Evolutionary conservation across 306 rosid species (phyloP).

Genomic region (Gastrolobium villosum): DNA sequence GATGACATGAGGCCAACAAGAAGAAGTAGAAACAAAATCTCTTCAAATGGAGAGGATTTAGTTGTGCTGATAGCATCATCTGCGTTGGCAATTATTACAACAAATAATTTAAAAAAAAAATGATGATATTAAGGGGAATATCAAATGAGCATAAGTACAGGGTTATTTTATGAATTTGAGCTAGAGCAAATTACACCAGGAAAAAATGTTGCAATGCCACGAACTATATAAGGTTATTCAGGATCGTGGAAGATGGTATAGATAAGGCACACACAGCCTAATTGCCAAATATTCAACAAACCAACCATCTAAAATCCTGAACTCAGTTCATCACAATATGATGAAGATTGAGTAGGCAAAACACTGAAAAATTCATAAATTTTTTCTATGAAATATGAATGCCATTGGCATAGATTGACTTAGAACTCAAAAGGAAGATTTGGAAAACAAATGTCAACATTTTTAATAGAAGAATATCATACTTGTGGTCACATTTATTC

Average conservation of each 20-base stretch:
- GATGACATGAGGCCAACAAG: slow-evolving; percentile 86
- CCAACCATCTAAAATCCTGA: slow-evolving; percentile 16
- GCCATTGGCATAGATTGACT: slow-evolving; percentile 11
- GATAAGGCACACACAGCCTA: slow-evolving; percentile 25
- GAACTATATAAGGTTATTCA: slow-evolving; percentile 19
- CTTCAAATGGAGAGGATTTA: slow-evolving; percentile 66
- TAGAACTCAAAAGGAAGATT: slow-evolving; percentile 13
- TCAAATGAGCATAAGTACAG: slow-evolving; percentile 28
- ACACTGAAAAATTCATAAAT: slow-evolving; percentile 24
- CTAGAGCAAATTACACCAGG: slow-evolving; percentile 32
- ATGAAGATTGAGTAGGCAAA: slow-evolving; percentile 35
- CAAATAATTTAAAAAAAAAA: slow-evolving; percentile 34
- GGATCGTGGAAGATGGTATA: slow-evolving; percentile 32
- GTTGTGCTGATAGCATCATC: slow-evolving; percentile 58
- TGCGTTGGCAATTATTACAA: slow-evolving; percentile 55
- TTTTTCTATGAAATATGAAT: slow-evolving; percentile 14
- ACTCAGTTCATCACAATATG: not conserved
- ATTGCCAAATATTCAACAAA: slow-evolving; percentile 30
- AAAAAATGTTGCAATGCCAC: slow-evolving; percentile 29
- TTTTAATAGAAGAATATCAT: slow-evolving; percentile 23
- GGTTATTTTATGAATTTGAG: slow-evolving; percentile 29
- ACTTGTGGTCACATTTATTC: slow-evolving; percentile 14
- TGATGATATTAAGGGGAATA: slow-evolving; percentile 29
- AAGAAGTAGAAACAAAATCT: slow-evolving; percentile 84
- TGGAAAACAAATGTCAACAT: not conserved